Conservation (phyloP, 2,329 filamentous ascomycete species). For the Talaromyces islandicus region DNA sequence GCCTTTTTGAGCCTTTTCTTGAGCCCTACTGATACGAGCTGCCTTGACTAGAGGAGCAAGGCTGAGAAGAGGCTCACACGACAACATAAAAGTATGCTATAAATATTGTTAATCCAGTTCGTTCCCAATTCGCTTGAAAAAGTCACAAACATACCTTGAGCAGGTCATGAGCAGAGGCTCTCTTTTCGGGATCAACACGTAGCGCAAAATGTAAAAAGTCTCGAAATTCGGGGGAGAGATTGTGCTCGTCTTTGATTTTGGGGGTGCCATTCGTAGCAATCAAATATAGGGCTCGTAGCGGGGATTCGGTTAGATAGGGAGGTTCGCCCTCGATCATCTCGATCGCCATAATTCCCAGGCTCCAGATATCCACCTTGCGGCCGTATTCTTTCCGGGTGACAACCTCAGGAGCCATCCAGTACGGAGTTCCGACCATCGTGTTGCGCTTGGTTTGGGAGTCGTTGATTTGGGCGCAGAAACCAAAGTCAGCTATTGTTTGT, state of each 20-base stretch:
- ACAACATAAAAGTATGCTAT: slow-evolving; percentile 75
- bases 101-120: neutral
- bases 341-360: slow-evolving; percentile 96
- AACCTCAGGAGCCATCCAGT: slow-evolving; percentile 99
- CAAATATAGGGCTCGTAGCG: slow-evolving; percentile 84
- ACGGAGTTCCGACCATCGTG: slow-evolving; percentile 97
- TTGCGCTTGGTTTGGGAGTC: slow-evolving; percentile 95
- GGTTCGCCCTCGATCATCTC: slow-evolving; percentile 99
- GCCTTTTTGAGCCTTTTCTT: slow-evolving; percentile 72
- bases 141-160: slow-evolving; percentile 62
- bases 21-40: slow-evolving; percentile 75
- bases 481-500: slow-evolving; percentile 72
- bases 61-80: slow-evolving; percentile 66
- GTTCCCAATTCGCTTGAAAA: no score
- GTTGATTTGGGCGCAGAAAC: slow-evolving; percentile 97
- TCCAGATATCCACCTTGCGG: slow-evolving; percentile 98
- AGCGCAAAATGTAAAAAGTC: slow-evolving; percentile 91
- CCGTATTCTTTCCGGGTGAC: slow-evolving; percentile 97
- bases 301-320: slow-evolving; percentile 92
- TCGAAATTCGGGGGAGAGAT: slow-evolving; percentile 72
- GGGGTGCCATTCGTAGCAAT: slow-evolving; percentile 97
- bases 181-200: slow-evolving; percentile 95
- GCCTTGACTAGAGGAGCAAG: slow-evolving; percentile 82
- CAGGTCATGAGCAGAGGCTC: slow-evolving; percentile 89
- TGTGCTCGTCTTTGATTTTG: slow-evolving; percentile 85